Evolutionary conservation across 495 filamentous ascomycete genomes (phyloP), one percentile per base, ranked within the genome.

Genomic region (Astrothelium subdiscretum): DNA sequence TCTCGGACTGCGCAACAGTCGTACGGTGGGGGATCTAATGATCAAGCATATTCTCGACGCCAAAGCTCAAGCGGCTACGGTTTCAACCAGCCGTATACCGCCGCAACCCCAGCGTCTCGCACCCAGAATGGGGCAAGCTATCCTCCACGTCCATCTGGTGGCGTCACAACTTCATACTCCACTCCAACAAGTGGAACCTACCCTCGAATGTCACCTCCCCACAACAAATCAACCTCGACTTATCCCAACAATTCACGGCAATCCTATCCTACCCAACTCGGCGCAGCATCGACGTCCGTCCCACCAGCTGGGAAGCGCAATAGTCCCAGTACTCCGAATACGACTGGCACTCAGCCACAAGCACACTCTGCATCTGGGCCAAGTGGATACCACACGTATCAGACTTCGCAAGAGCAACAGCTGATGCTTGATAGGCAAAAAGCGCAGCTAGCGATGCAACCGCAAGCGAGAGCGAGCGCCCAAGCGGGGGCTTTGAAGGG

Each of bases 351-450:
- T 11, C 59, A 48, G 29, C 0, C 35, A 6, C 62, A 65, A 32
- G 58, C 66, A 15, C 65, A 66, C 15, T 59, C 64, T 20, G 51
- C 63, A 26, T 35, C 63, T 13, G 69, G 68, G 24, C 68, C 66
- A n/a, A 66, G 62, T 52, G 67, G 66, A 15, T 71, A 63, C 44
- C 61, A 66, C 31, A 68, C 68, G 12, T 59, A 58, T 31, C 65
- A 72, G 59, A 63, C 58, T 18, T 54, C 69, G 6, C 68, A 63
- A 57, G 61, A 70, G 32, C 71, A 73, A 61, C 71, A 72, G 60
- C 48, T 67, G 43, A 68, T 74, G 58, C 62, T 70, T 60, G 70
- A 72, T 18, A 65, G 71, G 24, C 67, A 74, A 57, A 63, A 69
- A 31, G 68, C 68, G 27, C 66, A 69, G 43, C 32, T 69, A 6